phyloP scores from a whole-genome alignment of 306 rosid genomes.

The Ormosia emarginata region DNA sequence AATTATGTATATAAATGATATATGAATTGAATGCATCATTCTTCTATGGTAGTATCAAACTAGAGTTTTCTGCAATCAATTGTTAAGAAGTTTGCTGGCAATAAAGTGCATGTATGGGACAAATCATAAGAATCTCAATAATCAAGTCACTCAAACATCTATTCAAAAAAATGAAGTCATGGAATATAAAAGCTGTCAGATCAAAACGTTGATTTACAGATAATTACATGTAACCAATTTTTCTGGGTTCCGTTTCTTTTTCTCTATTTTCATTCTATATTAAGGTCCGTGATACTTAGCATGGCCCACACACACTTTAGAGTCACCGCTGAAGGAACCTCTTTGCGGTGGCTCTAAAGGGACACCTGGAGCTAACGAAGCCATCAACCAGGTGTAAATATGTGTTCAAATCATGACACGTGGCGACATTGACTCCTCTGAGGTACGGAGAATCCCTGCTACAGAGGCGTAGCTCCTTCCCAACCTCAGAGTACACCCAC shows the following conservation, averaged over 20 bases:
- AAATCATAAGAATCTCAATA: not conserved
- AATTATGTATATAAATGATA: not conserved
- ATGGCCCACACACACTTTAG: not conserved
- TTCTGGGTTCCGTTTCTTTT: not conserved
- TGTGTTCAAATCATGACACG: slow-evolving; percentile 72
- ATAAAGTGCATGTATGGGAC: not conserved
- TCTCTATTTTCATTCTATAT: not conserved
- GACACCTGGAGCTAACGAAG: slow-evolving; percentile 60
- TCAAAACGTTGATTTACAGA: not conserved
- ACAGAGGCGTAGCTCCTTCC: slow-evolving; percentile 59
- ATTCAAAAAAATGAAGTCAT: slow-evolving; percentile 10
- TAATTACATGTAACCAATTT: slow-evolving; percentile 5
- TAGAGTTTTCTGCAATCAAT: not conserved
- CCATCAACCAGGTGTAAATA: slow-evolving; percentile 67
- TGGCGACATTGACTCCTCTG: slow-evolving; percentile 40
- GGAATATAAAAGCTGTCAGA: not conserved
- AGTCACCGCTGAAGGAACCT: slow-evolving; percentile 22
- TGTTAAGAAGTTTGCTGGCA: not conserved
- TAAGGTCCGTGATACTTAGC: not conserved
- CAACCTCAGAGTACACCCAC: slow-evolving; percentile 78
- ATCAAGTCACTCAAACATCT: not conserved
- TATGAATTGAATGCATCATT: not conserved
- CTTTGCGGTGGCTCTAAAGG: slow-evolving; percentile 49
- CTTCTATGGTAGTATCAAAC: not conserved
- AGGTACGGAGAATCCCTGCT: slow-evolving; percentile 68